Percentiles rank a stretch among this genome's conserved stretches.
Evolutionary conservation across 495 filamentous ascomycete species (phyloP).

Genomic region (Amphirosellinia nigrospora): DNA sequence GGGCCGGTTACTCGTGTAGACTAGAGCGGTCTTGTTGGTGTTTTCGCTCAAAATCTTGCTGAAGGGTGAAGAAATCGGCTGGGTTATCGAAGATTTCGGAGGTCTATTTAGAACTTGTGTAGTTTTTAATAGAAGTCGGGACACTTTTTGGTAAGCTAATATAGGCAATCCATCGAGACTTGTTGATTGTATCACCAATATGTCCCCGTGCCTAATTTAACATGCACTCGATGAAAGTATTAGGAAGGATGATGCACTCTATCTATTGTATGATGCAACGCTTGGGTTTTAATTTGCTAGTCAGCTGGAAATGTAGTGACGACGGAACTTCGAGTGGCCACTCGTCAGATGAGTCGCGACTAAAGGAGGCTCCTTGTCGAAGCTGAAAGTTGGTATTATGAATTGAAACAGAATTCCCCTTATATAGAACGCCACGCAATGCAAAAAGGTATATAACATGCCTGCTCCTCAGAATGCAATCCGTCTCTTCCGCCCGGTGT

Average conservation of each 20-base stretch:
- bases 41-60: not conserved
- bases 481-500: conserved; percentile 87
- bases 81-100: not conserved
- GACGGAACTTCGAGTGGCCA: not conserved
- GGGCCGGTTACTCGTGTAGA: conserved; percentile 3
- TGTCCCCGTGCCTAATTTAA: not conserved
- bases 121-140: not conserved
- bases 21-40: not conserved
- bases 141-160: no score
- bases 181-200: no score
- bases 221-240: not conserved
- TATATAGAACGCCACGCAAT: conserved; percentile 27
- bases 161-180: no score
- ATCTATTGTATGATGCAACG: not conserved
- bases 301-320: not conserved
- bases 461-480: conserved; percentile 48
- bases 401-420: not conserved
- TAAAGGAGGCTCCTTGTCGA: not conserved
- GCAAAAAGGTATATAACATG: conserved; percentile 34
- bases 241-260: not conserved
- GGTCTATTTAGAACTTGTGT: not conserved
- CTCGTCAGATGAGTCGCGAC: not conserved
- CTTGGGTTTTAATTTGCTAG: not conserved
- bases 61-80: not conserved
- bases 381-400: conserved; percentile 4